Percentiles rank a stretch among this genome's conserved stretches.
phyloP scores from a whole-genome alignment of 441 rosid genomes.

The Arabidopsis lyrata region DNA sequence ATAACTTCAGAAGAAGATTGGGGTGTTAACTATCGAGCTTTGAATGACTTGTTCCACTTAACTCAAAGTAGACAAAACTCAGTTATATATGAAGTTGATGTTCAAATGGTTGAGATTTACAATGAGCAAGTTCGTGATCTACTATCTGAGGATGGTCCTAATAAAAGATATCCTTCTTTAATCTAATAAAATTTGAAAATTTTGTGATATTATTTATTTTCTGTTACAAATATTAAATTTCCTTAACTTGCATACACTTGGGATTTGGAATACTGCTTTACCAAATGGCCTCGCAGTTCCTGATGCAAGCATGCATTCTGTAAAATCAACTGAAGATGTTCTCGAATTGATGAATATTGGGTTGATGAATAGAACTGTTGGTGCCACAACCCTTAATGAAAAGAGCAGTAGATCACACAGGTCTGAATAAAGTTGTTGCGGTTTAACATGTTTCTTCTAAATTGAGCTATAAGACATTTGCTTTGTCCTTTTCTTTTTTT shows the following conservation, averaged over 20 bases:
- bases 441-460: constrained; percentile 10
- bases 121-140: constrained; percentile 93
- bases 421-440: constrained; percentile 36
- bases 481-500: background rate
- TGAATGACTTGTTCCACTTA: constrained; percentile 84
- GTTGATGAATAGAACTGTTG: constrained; percentile 79
- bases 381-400: constrained; percentile 92
- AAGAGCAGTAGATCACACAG: constrained; percentile 95
- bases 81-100: constrained; percentile 70
- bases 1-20: constrained; percentile 74
- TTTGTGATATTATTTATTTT: background rate
- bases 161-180: constrained; percentile 80
- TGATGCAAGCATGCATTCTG: constrained; percentile 85
- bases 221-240: constrained; percentile 24
- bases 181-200: too few relatives aligned
- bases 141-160: constrained; percentile 63
- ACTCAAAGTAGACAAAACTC: constrained; percentile 67
- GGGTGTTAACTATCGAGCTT: constrained; percentile 95
- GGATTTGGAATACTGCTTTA: constrained; percentile 77
- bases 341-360: constrained; percentile 83
- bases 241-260: constrained; percentile 88
- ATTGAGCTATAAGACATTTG: background rate
- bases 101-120: constrained; percentile 95
- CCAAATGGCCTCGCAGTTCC: constrained; percentile 94
- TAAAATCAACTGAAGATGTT: constrained; percentile 78